Percentiles rank a stretch among this genome's conserved stretches.
These are phyloP conservation scores for Pulicaria dysenterica DNA, from an alignment of 129 eudicot species.

Conservation along the genomic window DNA sequence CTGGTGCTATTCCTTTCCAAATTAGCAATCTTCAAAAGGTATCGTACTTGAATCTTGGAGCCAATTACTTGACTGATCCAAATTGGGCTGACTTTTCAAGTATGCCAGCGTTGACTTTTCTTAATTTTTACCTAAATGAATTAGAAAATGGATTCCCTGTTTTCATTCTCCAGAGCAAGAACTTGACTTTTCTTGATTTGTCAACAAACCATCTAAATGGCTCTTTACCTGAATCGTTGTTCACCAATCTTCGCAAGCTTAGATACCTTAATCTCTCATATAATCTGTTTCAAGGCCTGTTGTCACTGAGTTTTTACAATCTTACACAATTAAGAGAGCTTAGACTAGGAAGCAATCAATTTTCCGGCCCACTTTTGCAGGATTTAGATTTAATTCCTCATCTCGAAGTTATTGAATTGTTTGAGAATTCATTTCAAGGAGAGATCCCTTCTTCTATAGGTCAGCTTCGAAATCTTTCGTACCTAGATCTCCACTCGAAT, in stretches of 20 bases:
- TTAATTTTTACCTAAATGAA: constrained; percentile 48
- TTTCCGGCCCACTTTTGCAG: constrained; percentile 58
- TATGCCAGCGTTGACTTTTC: constrained; percentile 62
- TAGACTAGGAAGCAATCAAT: constrained; percentile 38
- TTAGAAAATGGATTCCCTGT: constrained; percentile 57
- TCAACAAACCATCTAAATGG: constrained; percentile 62
- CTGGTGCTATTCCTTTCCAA: constrained; percentile 60
- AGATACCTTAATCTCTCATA: constrained; percentile 57
- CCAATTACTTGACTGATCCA: constrained; percentile 61
- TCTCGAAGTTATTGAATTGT: constrained; percentile 51
- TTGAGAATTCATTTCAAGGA: constrained; percentile 50
- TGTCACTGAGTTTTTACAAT: constrained; percentile 45
- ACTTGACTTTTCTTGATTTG: constrained; percentile 73
- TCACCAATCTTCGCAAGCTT: constrained; percentile 53
- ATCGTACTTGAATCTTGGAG: constrained; percentile 63
- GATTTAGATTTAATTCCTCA: constrained; percentile 36
- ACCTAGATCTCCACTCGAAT: constrained; percentile 51
- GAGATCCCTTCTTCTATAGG: constrained; percentile 70
- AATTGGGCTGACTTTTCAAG: constrained; percentile 59
- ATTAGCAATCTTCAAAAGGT: constrained; percentile 56
- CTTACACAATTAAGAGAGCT: constrained; percentile 52
- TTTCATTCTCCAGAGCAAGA: constrained; percentile 50
- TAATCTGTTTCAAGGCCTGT: constrained; percentile 58
- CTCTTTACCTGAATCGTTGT: constrained; percentile 61
- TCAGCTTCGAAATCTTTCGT: constrained; percentile 45